phyloP scores from a whole-genome alignment of 768 basidiomycete species.

The Rhodotorula graminis region DNA sequence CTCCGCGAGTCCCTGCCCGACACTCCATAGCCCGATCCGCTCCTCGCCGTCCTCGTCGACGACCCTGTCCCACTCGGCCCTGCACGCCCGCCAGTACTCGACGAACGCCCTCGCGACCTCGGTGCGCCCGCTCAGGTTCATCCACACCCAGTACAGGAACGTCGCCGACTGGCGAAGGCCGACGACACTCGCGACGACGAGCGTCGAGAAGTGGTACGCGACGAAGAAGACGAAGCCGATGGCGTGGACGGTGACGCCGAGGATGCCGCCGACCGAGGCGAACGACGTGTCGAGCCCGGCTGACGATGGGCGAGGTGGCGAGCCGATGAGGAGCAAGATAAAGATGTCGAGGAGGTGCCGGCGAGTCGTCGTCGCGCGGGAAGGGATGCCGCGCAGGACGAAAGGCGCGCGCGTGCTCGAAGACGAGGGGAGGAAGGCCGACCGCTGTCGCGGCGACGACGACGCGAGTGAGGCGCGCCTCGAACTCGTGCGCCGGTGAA shows the following conservation, averaged over 20 bases:
- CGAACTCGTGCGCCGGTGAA: background rate
- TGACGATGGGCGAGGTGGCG: background rate
- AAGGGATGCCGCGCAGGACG: background rate
- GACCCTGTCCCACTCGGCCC: slow-evolving; percentile 30
- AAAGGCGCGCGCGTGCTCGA: background rate
- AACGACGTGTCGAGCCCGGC: slow-evolving; percentile 1
- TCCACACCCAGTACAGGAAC: slow-evolving; percentile 15
- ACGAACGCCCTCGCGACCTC: slow-evolving; percentile 8
- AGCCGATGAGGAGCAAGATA: slow-evolving; percentile 29
- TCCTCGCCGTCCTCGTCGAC: slow-evolving; percentile 16
- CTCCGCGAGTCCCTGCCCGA: background rate
- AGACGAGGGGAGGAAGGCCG: background rate
- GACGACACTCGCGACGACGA: background rate
- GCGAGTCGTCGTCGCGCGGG: background rate
- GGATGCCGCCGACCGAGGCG: slow-evolving; percentile 14
- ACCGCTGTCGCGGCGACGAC: background rate
- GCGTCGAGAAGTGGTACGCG: slow-evolving; percentile 4
- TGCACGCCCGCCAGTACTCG: slow-evolving; percentile 16
- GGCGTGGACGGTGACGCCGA: slow-evolving; percentile 21
- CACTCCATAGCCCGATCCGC: background rate
- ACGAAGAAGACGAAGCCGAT: slow-evolving; percentile 34
- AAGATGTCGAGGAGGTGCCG: background rate
- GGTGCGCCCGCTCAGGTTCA: slow-evolving; percentile 32
- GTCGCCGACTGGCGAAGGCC: background rate
- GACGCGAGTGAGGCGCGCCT: background rate